These are phyloP conservation scores for Ogataea methanolica DNA, from an alignment of 805 yeast species.

Conservation along the genomic window DNA sequence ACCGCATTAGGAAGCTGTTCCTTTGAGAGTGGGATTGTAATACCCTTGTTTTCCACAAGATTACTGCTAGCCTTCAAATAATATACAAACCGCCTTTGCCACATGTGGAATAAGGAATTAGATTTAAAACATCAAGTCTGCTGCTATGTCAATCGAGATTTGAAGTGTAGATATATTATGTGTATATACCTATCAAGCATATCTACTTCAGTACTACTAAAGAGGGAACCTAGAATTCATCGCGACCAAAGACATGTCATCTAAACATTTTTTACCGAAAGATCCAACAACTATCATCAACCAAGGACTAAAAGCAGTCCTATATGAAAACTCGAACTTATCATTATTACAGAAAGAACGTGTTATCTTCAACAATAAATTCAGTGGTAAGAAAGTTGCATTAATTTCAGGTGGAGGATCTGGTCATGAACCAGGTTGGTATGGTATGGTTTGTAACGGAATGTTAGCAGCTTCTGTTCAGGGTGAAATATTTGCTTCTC, in stretches of 20 bases:
- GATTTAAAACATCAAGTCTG: too few relatives aligned
- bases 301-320: constrained; percentile 34
- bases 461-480: constrained; percentile 37
- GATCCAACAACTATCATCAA: constrained; percentile 32
- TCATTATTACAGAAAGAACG: constrained; percentile 35
- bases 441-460: constrained; percentile 35
- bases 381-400: constrained; percentile 25
- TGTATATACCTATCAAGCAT: too few relatives aligned
- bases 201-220: too few relatives aligned
- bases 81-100: too few relatives aligned
- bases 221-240: too few relatives aligned
- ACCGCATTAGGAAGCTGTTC: too few relatives aligned
- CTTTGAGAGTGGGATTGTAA: too few relatives aligned
- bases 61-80: too few relatives aligned
- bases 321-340: constrained; percentile 34
- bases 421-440: constrained; percentile 40
- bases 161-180: too few relatives aligned
- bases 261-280: constrained; percentile 40
- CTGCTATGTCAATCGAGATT: too few relatives aligned
- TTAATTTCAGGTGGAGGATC: constrained; percentile 40
- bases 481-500: constrained; percentile 40
- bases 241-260: constrained; percentile 21
- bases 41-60: too few relatives aligned
- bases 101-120: too few relatives aligned
- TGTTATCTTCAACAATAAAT: constrained; percentile 33